Evolutionary conservation across 179 eudicot species (phyloP), one percentile per base, ranked within the genome.

Genomic region (Silene vulgaris): DNA sequence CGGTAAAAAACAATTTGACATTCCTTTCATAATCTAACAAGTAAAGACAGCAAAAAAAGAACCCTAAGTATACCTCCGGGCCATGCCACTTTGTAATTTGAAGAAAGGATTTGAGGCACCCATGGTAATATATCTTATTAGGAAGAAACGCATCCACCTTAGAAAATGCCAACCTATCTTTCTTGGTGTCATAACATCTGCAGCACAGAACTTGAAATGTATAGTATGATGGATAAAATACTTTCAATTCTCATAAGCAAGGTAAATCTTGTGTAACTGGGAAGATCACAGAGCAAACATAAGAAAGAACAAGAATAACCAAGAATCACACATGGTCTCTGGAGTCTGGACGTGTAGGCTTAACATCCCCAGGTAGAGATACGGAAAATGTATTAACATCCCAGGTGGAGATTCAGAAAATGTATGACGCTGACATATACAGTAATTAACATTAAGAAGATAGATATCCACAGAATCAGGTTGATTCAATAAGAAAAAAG

Each of bases 21-120:
- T 35, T 50, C 43, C 28, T 71, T 68, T 71, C 40, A 30, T 17
- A 61, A 4, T 11, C 56, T 5, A 61, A 12, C 14, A 73, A 23
- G 40, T 20, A 19, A 71, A 5, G 64, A 35, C 4, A 26, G 21
- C 43, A 26, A 8, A 71, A 26, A 14, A 68, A 50, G 62, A 52
- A 13, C 21, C 20, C 37, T 60, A 59, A 48, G 56, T 17, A 61
- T 84, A 92, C 99, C 99, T 96, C 96, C 20, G 97, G 97, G 71
- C 99, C 99, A 56, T 87, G 87, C 99, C 99, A 96, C 86, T 96
- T 90, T 3, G 99, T 96, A 66, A 96, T 90, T 79, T 96, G 81
- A 79, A 96, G 87, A 85, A 96, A 96, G 61, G 88, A 80, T 77
- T 93, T 96, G 35, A 96, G 96, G 89, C 97, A 90, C 74, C 99